Base-by-base conservation (phyloP, 345 rosid species). In the Murraya koenigii region DNA sequence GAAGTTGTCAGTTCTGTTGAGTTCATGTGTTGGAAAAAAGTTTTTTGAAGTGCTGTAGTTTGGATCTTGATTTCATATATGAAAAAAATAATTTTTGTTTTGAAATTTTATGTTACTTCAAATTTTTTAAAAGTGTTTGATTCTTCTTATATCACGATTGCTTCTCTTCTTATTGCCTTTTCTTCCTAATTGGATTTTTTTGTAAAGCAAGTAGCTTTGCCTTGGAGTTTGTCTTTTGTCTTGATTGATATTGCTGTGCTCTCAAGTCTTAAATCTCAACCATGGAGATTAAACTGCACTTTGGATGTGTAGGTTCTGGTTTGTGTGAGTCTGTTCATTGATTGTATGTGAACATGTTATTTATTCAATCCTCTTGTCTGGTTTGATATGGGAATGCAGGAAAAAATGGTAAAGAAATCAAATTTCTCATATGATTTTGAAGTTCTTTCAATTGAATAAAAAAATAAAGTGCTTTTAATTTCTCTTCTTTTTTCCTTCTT, bases 41-140 rank as follows among this genome's bases (percentile, higher is more conserved):
- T 61, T 11, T 25, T 49, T 32, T 39, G 39, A 26, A 28, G 33
- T 72, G 56, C 66, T 66, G 41, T 23, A 17, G 9, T 79, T 25
- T 78, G 77, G 80, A 75, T 83, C 81, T 77, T 54, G 68, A 41
- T 69, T 71, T 70, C 64, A 75, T 78, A 58, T 56, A 49, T 63
- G 56, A 30, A 44, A 28, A 61, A 63, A 71, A 52, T 61, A 28
- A 15, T 30, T 54, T 2, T 59, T 69, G 59, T 69, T 55, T 74
- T 55, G 25, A 35, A 17, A 61, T 25, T 35, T 61, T 23, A 44
- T 23, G 14, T 36, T 61, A 35, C 25, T 55, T 64, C 5, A 23
- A 22, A 41, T 22, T 59, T 59, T 33, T 30, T 30, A 5, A 15
- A 10, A 65, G 54, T 59, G 38, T 13, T 82, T 36, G 59, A 49